A percentile compares a stretch with the other conserved stretches of the same genome.
These are phyloP conservation scores for Pascua sp. DNA, from an alignment of 1,284 basidiomycete genomes.

Conservation along the genomic window DNA sequence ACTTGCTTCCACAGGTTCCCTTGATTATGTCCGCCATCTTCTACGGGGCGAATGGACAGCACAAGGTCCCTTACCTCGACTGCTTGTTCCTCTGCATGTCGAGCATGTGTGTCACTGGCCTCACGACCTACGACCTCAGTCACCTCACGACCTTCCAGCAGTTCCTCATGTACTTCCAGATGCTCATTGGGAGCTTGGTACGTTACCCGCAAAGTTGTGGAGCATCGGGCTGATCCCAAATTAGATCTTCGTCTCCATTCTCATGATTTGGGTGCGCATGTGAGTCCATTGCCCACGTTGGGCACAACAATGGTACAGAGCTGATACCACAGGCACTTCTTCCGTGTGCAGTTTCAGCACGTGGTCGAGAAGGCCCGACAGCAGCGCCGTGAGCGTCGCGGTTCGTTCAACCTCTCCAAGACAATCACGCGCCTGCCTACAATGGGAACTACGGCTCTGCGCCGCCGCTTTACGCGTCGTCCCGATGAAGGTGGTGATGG, in stretches of 20 bases:
- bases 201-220: constrained; percentile 12
- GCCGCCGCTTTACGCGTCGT: constrained; percentile 27
- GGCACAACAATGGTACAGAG: background rate
- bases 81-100: constrained; percentile 53
- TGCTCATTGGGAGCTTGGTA: constrained; percentile 47
- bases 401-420: constrained; percentile 27
- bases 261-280: constrained; percentile 49
- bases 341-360: constrained; percentile 67
- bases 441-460: constrained; percentile 4
- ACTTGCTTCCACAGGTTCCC: constrained; percentile 36
- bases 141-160: constrained; percentile 53
- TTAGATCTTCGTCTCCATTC: constrained; percentile 45
- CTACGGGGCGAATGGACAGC: constrained; percentile 44
- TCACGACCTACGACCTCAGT: constrained; percentile 53
- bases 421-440: constrained; percentile 33
- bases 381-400: constrained; percentile 4
- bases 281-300: constrained; percentile 6
- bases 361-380: constrained; percentile 55
- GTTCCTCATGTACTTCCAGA: constrained; percentile 49
- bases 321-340: constrained; percentile 59
- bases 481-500: background rate
- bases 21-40: constrained; percentile 53
- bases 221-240: constrained; percentile 8
- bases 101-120: constrained; percentile 55
- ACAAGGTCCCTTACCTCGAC: constrained; percentile 53